Evolutionary conservation across 768 basidiomycete species (phyloP).

Genomic region (Suillus subalutaceus): DNA sequence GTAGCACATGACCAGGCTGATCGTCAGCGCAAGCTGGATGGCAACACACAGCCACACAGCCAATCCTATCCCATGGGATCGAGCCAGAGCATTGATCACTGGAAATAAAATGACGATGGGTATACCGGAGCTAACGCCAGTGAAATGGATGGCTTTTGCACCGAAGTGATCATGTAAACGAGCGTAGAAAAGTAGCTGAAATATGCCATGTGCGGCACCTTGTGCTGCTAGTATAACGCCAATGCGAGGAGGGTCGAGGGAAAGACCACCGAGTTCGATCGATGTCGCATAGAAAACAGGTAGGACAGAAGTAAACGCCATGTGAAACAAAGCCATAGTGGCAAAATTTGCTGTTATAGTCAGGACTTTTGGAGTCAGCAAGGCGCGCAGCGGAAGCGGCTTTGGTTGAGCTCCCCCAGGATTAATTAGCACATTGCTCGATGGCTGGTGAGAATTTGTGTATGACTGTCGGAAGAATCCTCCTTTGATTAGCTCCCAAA

Average conservation of each 20-base stretch:
- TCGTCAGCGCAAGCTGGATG: no score
- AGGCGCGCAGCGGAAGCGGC: constrained; percentile 48
- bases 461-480: background rate
- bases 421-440: background rate
- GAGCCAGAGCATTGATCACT: constrained; percentile 28
- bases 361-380: constrained; percentile 58
- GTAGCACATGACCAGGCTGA: no score
- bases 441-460: background rate
- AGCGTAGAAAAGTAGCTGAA: constrained; percentile 67
- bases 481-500: background rate
- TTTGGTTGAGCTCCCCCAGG: background rate
- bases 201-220: constrained; percentile 38
- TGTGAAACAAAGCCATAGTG: constrained; percentile 61
- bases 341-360: constrained; percentile 65
- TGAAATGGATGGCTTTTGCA: constrained; percentile 37
- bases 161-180: constrained; percentile 57
- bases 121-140: constrained; percentile 30
- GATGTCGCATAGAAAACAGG: constrained; percentile 37
- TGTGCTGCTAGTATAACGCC: constrained; percentile 27
- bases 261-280: constrained; percentile 32
- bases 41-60: constrained; percentile 22
- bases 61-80: constrained; percentile 20
- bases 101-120: constrained; percentile 36
- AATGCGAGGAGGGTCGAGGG: constrained; percentile 31
- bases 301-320: constrained; percentile 52